A percentile compares a stretch with the other conserved stretches of the same genome.
Evolutionary conservation across 2,329 filamentous ascomycete genomes (phyloP).

Genomic region (Fusarium pseudocircinatum): DNA sequence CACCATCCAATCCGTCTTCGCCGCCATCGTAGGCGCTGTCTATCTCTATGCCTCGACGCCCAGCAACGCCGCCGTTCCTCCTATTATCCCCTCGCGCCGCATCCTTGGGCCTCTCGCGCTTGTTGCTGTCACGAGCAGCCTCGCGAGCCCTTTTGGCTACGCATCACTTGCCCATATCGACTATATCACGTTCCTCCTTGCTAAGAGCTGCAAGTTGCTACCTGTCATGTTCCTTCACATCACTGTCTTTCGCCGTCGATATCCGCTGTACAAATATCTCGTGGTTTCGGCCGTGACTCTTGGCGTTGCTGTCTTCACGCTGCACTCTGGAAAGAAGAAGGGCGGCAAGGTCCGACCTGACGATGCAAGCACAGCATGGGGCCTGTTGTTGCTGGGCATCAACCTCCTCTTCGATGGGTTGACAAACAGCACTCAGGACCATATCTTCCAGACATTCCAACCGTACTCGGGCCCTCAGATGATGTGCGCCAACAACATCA

Average conservation of each 20-base stretch:
- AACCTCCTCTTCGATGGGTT: slow-evolving; percentile 96
- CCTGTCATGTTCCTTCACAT: slow-evolving; percentile 98
- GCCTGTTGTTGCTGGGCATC: slow-evolving; percentile 82
- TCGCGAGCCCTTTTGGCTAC: slow-evolving; percentile 96
- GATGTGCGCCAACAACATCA: slow-evolving; percentile 98
- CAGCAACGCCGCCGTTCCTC: slow-evolving; percentile 53
- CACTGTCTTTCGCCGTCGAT: slow-evolving; percentile 86
- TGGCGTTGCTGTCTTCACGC: slow-evolving; percentile 93
- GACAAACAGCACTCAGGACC: slow-evolving; percentile 96
- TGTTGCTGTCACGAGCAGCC: slow-evolving; percentile 85
- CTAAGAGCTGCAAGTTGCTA: slow-evolving; percentile 98
- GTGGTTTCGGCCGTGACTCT: slow-evolving; percentile 91
- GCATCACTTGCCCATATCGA: slow-evolving; percentile 92
- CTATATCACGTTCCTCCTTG: slow-evolving; percentile 97
- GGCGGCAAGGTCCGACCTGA: slow-evolving; percentile 50
- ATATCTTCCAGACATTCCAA: slow-evolving; percentile 84
- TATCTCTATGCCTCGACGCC: slow-evolving; percentile 79
- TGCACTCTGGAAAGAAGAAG: slow-evolving; percentile 74
- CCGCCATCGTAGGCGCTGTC: slow-evolving; percentile 80
- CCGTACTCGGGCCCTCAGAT: slow-evolving; percentile 94
- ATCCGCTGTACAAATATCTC: slow-evolving; percentile 95
- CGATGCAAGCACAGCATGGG: slow-evolving; percentile 75
- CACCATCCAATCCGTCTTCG: slow-evolving; percentile 92
- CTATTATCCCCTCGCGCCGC: slow-evolving; percentile 78
- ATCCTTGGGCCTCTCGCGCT: slow-evolving; percentile 84